Conservation (phyloP, 768 basidiomycete species). For the Paxillus ammoniavirescens region DNA sequence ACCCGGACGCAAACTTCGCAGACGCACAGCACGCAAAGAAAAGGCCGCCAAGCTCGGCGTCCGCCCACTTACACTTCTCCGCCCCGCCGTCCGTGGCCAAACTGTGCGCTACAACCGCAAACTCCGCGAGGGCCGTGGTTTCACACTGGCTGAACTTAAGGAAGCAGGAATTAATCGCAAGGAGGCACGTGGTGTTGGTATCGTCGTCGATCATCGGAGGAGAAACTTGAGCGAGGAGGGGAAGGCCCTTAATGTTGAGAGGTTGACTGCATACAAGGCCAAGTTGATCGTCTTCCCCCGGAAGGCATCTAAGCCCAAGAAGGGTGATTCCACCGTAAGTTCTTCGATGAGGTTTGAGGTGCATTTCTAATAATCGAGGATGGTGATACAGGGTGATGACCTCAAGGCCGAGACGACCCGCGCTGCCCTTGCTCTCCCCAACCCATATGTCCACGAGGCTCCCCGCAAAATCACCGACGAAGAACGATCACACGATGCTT, state of each 20-base stretch:
- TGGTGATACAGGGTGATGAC: constrained; percentile 64
- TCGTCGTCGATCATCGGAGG: constrained; percentile 96
- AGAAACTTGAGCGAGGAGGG: constrained; percentile 96
- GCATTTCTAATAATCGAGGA: constrained; percentile 3
- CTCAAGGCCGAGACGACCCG: constrained; percentile 78
- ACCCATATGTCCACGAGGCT: constrained; percentile 65
- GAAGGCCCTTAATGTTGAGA: constrained; percentile 91
- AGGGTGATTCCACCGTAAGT: constrained; percentile 88
- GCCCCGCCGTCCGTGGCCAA: constrained; percentile 94
- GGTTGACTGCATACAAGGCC: constrained; percentile 90
- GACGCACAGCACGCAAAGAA: constrained; percentile 86
- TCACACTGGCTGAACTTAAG: constrained; percentile 92
- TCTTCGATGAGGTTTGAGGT: background rate
- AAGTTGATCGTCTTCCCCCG: constrained; percentile 96
- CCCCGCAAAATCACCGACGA: constrained; percentile 92
- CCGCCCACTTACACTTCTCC: constrained; percentile 86
- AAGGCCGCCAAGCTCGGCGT: constrained; percentile 92
- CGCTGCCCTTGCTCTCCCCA: constrained; percentile 61
- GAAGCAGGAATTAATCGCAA: constrained; percentile 93
- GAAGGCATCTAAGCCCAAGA: constrained; percentile 93
- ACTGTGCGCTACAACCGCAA: constrained; percentile 99
- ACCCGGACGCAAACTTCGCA: constrained; percentile 94
- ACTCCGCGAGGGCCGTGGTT: constrained; percentile 94
- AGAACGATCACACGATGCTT: constrained; percentile 89
- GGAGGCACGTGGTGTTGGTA: constrained; percentile 89